Percentiles rank a stretch among this genome's conserved stretches.
phyloP scores from a whole-genome alignment of 495 filamentous ascomycete species.

The Xylaria telfairii region DNA sequence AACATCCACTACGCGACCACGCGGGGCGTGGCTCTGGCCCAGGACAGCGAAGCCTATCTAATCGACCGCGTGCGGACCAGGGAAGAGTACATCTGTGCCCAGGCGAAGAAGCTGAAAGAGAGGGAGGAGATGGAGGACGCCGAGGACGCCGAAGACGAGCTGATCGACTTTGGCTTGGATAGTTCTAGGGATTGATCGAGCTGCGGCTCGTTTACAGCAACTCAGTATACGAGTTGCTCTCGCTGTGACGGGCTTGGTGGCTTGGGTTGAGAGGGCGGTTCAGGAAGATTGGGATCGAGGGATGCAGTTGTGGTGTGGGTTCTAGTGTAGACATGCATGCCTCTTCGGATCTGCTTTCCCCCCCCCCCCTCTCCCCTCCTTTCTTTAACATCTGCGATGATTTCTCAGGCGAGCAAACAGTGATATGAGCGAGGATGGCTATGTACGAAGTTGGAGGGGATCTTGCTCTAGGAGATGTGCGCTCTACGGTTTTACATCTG shows the following conservation, averaged over 20 bases:
- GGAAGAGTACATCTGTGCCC: not conserved
- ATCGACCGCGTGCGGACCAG: conserved; percentile 5
- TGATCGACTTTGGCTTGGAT: not conserved
- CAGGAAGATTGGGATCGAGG: not conserved
- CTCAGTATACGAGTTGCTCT: not conserved
- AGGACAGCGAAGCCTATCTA: conserved; percentile 4
- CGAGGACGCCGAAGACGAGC: not conserved
- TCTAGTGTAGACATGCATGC: not conserved
- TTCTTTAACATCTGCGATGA: not conserved
- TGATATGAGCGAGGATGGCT: not conserved
- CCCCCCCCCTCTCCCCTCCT: too few species aligned
- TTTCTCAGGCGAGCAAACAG: not conserved
- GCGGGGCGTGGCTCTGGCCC: not conserved
- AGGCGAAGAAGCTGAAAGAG: not conserved
- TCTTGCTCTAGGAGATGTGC: not conserved
- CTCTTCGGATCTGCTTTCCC: not conserved
- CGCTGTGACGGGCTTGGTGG: not conserved
- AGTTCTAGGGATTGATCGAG: not conserved
- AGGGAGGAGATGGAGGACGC: not conserved
- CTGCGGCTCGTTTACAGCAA: not conserved
- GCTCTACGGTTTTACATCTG: not conserved
- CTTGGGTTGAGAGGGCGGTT: not conserved
- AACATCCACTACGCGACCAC: not conserved
- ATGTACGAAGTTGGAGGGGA: not conserved
- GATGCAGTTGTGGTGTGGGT: not conserved